Conservation (phyloP, 2,329 filamentous ascomycete genomes). For the Orbilia blumenaviensis region DNA sequence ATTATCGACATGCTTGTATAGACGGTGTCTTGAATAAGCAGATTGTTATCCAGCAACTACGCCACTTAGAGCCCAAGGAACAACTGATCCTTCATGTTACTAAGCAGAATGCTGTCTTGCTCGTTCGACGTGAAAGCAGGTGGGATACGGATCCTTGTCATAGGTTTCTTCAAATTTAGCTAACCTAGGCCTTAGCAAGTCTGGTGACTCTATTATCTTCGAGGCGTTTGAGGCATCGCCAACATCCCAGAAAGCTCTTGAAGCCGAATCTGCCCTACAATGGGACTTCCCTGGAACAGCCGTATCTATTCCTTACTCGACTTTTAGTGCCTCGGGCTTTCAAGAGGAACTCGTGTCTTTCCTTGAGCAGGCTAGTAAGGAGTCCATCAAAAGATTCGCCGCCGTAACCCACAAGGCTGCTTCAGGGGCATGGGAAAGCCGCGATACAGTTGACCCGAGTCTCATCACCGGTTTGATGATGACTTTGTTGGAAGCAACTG, state of each 20-base stretch:
- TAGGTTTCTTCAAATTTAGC: background rate
- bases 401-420: constrained; percentile 67
- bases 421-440: constrained; percentile 64
- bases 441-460: constrained; percentile 69
- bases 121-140: constrained; percentile 61
- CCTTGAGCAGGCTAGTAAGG: constrained; percentile 67
- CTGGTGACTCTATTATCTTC: constrained; percentile 62
- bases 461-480: constrained; percentile 71
- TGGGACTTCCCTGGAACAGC: constrained; percentile 71
- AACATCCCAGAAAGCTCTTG: constrained; percentile 66
- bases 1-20: constrained; percentile 53
- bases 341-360: constrained; percentile 65
- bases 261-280: constrained; percentile 65
- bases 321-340: constrained; percentile 63
- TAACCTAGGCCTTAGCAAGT: constrained; percentile 53
- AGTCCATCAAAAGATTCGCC: constrained; percentile 67
- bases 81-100: constrained; percentile 63
- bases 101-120: constrained; percentile 65
- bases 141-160: constrained; percentile 56
- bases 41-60: constrained; percentile 58
- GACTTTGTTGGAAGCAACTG: constrained; percentile 68
- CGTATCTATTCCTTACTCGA: constrained; percentile 63
- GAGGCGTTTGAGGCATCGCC: constrained; percentile 72
- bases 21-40: constrained; percentile 54
- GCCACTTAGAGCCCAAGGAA: constrained; percentile 57